Base-by-base conservation (phyloP, 495 filamentous ascomycete genomes). In the Daldinia bambusicola region DNA sequence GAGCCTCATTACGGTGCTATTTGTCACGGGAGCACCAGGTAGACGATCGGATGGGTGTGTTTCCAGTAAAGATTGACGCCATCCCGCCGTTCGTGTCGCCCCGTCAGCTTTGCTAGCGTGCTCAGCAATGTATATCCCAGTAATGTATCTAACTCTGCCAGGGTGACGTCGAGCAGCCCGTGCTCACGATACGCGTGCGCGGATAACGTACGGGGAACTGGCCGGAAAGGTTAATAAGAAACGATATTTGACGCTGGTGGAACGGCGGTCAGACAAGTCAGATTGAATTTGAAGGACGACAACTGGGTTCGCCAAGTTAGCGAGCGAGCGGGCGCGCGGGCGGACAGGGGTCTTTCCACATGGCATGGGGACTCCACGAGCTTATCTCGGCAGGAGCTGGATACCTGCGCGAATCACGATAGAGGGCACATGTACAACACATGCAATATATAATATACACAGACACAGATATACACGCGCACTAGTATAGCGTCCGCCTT, bases 381-480 rank as follows among this genome's bases (percentile, higher is more conserved):
- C 70, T 72, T 72, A 72, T 72, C 70, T 72, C 13, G 26, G 70
- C 67, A 72, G 70, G 70, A 72, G 57, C 61, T 20, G 38, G 48
- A 68, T 72, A 68, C 70, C 56, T 72, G 70, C 32, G 70, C 64
- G 60, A 68, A 72, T 72, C 70, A 52, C 55, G 60, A 63, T 45
- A 40, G 18, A n/a, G 43, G 43, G 43, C 14, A 1, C 50, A 53
- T 53, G 22, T n/a, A 10, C 50, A 7, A 12, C 1, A 43, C 40
- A 14, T 43, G n/a, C 16, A 12, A 6, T 43, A 43, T 43, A 43
- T 18, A 12, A 18, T 14, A 38, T 36, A 26, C 26, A 26, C 65
- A 67, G 45, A 31, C 53, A 37, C 57, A 26, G 1, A 26, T 3
- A 26, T 26, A 3, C 26, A 26, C 26, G 3, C 26, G 3, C 26